Conservation (phyloP, 345 rosid species). For the Citropsis articulata region DNA sequence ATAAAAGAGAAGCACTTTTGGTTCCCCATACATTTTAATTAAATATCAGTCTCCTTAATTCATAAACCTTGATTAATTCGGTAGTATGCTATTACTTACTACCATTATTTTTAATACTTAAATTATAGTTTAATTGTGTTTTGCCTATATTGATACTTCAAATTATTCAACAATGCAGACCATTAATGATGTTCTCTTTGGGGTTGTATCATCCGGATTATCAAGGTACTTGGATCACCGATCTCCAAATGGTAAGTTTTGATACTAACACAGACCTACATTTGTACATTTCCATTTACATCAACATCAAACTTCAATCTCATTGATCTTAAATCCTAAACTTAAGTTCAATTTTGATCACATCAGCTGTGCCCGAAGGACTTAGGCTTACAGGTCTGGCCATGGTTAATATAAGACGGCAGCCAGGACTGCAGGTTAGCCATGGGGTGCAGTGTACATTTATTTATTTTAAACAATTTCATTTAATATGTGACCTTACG, state of each 20-base stretch:
- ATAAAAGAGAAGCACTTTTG: no score
- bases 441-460: no score
- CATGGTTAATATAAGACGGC: conserved; percentile 56
- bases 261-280: neutral
- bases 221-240: conserved; percentile 51
- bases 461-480: no score
- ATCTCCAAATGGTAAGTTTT: conserved; percentile 36
- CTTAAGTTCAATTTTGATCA: neutral
- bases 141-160: neutral
- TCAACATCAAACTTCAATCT: neutral
- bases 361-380: conserved; percentile 36
- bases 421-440: conserved; percentile 41
- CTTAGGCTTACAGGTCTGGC: conserved; percentile 48
- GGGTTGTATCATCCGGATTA: conserved; percentile 44
- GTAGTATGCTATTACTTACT: no score
- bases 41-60: no score
- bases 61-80: no score
- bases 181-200: conserved; percentile 64
- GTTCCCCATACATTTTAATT: no score
- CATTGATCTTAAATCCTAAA: neutral
- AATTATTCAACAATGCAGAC: conserved; percentile 30
- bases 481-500: neutral
- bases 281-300: neutral
- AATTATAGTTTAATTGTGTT: no score
- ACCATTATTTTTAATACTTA: no score